Percentiles rank a stretch among this genome's conserved stretches.
These are phyloP conservation scores for Aspergillus olivimuriae DNA, from an alignment of 495 filamentous ascomycete species.

Conservation along the genomic window DNA sequence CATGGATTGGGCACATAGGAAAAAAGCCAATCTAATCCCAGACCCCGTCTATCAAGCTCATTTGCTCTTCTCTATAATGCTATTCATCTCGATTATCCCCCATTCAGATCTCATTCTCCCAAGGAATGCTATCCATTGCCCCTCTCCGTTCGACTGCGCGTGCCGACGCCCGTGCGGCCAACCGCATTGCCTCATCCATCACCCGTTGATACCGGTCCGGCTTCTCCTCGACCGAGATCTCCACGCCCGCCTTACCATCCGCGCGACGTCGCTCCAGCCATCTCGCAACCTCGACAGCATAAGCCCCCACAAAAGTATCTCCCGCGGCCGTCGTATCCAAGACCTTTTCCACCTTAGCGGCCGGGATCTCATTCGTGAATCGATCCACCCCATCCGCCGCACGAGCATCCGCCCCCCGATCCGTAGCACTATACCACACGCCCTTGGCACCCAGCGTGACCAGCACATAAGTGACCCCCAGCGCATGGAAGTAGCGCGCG, in stretches of 20 bases:
- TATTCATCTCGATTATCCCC: no score
- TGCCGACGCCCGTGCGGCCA: conserved; percentile 68
- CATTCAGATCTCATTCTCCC: conserved; percentile 69
- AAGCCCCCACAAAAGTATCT: conserved; percentile 88
- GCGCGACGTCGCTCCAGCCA: conserved; percentile 32
- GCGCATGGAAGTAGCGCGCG: conserved; percentile 50
- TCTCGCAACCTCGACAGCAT: conserved; percentile 59
- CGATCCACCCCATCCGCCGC: conserved; percentile 25
- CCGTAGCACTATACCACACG: conserved; percentile 49
- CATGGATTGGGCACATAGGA: no score
- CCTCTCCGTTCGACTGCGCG: conserved; percentile 70
- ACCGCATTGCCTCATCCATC: conserved; percentile 54
- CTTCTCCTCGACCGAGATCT: conserved; percentile 36
- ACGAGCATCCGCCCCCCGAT: conserved; percentile 24
- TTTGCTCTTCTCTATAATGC: no score
- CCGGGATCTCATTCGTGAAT: conserved; percentile 39
- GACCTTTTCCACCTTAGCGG: conserved; percentile 58
- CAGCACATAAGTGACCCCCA: conserved; percentile 69
- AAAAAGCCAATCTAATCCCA: no score
- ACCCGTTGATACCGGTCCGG: conserved; percentile 38
- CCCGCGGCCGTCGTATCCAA: conserved; percentile 93
- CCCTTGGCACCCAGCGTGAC: conserved; percentile 80
- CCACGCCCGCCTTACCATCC: conserved; percentile 28
- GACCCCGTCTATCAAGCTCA: no score
- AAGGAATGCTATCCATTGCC: conserved; percentile 86